Base-by-base conservation (phyloP, 225 moss, liverwort and hornwort genomes). In the Physcomitrellopsis africana region DNA sequence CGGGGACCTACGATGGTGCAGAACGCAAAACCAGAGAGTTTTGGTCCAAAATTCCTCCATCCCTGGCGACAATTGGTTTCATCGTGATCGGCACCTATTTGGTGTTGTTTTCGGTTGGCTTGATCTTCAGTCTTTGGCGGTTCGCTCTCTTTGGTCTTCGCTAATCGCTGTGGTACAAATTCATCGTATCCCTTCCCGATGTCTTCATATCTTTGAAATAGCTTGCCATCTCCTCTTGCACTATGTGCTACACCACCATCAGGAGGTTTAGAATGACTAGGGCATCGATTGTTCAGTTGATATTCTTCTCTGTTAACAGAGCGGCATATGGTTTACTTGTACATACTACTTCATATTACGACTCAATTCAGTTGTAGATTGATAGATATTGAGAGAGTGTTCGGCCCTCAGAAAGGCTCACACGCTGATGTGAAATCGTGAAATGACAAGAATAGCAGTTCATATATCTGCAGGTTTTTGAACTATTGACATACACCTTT, bases 141-240 rank as follows among this genome's bases (percentile, higher is more conserved):
- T 84, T 84, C 54, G 77, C 74, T 18, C 77, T 84, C 51, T 84
- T 84, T 12, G 84, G 84, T 20, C 70, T 84, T 43, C 68, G 76
- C 49, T 79, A 47, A 56, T 18, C 0, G 2, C 15, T 49, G 12
- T 15, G 15, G 48, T 13, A 11, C 2, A 3, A 49, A 15, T 37
- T 4, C 32, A 37, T 37, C 32, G 32, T 5, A 37, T 7, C 4
- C 11, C 9, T 13, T 23, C 13, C 37, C 19, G 8, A 15, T 9
- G 14, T 9, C 70, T 70, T n/a, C 45, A 58, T 8, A 18, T 15
- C 18, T 7, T 53, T 53, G 53, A n/a, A 46, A 42, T 56, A 15
- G 69, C 15, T 53, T 61, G 41, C 16, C 63, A 43, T 13, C 32
- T n/a, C 9, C 57, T 45, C 55, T 20, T 32, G 3, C 46, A 26